Evolutionary conservation across 768 basidiomycete genomes (phyloP).

Genomic region (Suillus ampliporus): DNA sequence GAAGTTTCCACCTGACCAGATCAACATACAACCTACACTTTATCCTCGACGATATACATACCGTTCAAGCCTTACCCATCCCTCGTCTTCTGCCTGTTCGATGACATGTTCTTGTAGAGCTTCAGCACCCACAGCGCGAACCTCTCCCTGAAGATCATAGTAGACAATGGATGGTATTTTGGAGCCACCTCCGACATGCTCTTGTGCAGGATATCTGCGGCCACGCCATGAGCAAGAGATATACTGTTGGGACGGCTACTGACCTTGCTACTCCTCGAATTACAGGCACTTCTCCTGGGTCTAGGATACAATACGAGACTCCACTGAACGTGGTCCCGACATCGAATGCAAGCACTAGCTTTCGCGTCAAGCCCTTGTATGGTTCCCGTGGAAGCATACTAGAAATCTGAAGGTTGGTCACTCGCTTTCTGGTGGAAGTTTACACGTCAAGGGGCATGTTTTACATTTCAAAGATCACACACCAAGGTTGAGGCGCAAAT

Average conservation of each 20-base stretch:
- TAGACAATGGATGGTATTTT: constrained; percentile 52
- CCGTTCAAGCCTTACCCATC: constrained; percentile 51
- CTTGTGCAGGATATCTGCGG: constrained; percentile 42
- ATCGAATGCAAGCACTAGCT: constrained; percentile 41
- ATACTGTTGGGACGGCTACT: neutral
- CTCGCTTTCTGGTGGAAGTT: no score
- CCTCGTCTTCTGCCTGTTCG: constrained; percentile 41
- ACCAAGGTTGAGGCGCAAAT: no score
- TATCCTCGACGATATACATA: constrained; percentile 12
- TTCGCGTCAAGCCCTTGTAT: constrained; percentile 40
- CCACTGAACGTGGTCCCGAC: constrained; percentile 45
- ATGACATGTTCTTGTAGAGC: constrained; percentile 39
- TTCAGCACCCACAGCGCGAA: constrained; percentile 49
- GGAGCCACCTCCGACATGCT: constrained; percentile 40
- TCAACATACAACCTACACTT: neutral
- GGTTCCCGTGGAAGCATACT: constrained; percentile 34
- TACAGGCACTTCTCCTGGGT: constrained; percentile 34
- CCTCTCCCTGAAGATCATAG: constrained; percentile 43
- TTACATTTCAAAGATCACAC: no score
- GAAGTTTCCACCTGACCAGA: constrained; percentile 37
- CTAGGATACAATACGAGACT: constrained; percentile 46
- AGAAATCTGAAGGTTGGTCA: no score
- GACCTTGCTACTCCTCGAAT: constrained; percentile 31
- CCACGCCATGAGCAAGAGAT: constrained; percentile 16
- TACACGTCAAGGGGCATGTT: no score